Base-by-base conservation (phyloP, 129 eudicot genomes). In the Arctium lappa region DNA sequence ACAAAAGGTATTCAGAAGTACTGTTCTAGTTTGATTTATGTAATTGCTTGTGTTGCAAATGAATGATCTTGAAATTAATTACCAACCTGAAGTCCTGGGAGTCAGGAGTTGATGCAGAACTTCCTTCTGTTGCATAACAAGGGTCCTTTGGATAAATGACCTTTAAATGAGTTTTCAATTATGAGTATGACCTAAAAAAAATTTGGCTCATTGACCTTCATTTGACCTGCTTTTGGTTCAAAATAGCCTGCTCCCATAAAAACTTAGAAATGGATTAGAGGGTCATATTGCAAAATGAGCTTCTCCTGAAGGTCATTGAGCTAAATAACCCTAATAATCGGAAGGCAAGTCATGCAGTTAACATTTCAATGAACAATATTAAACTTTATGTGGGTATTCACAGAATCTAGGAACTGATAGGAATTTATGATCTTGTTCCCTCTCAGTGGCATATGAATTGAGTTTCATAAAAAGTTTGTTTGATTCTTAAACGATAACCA, bases 1-100 rank as follows among this genome's bases (percentile, higher is more conserved):
- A 76, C 92, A 7, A 95, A 86, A 90, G 99, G 99, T 95, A 89
- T 79, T 16, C 27, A 16, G 5, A 60, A 60, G 2, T 16, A 60
- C 29, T 60, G 29, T 60, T 60, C 2, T 16, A 60, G 9, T 60
- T 60, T 60, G 30, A 60, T n/a, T 60, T 60, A 16, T 60, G 68
- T 60, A n/a, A n/a, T 60, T 56, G 27, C 66, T 56, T 56, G n/a
- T 56, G 66, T 56, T 16, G 68, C 68, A 60, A 60, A n/a, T 5
- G 8, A 60, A n/a, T n/a, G 5, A 60, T 60, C 68, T 16, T 60
- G 29, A 60, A 16, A 16, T n/a, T 60, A 60, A 10, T 46, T 46
- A 46, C 56, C 56, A 46, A 10, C 56, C 15, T 46, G 15, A 46
- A 46, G 56, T 46, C 56, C 10, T 46, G 68, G 8, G 68, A 60